phyloP scores from a whole-genome alignment of 306 rosid genomes.

The Arachis stenosperma region DNA sequence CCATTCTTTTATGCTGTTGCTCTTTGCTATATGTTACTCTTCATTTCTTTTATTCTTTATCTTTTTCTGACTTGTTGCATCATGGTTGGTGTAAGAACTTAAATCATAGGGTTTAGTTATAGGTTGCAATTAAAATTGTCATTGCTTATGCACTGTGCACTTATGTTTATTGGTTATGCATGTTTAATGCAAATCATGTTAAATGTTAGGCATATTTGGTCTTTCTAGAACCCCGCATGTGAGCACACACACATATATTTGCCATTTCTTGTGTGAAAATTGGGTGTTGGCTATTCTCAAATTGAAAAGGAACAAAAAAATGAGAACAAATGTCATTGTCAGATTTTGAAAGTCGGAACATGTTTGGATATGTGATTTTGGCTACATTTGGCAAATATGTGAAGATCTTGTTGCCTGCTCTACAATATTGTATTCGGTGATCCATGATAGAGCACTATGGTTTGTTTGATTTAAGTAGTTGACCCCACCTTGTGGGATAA shows the following conservation, averaged over 20 bases:
- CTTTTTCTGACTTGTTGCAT: slow-evolving; percentile 16
- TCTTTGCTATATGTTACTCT: neutral
- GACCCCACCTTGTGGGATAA: no score
- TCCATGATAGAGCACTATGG: no score
- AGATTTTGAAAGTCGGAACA: neutral
- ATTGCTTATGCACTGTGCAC: slow-evolving; percentile 5
- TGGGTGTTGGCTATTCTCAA: slow-evolving; percentile 14
- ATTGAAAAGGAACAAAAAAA: neutral
- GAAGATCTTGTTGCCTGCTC: slow-evolving; percentile 20
- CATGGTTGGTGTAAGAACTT: slow-evolving; percentile 20
- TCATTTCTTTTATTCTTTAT: neutral
- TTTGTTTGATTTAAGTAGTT: no score
- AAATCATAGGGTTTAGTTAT: neutral
- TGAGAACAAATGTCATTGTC: slow-evolving; percentile 13
- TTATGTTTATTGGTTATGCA: slow-evolving; percentile 1
- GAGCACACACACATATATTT: no score
- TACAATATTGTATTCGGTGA: slow-evolving; percentile 4
- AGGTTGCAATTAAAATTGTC: slow-evolving; percentile 27
- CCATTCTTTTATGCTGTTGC: neutral
- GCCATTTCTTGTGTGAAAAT: slow-evolving; percentile 4
- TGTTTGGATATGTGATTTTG: slow-evolving; percentile 10
- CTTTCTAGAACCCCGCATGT: neutral
- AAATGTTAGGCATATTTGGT: neutral
- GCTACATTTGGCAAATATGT: slow-evolving; percentile 11
- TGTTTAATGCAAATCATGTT: neutral